Base-by-base conservation (phyloP, 306 rosid genomes). In the Lotus japonicus region DNA sequence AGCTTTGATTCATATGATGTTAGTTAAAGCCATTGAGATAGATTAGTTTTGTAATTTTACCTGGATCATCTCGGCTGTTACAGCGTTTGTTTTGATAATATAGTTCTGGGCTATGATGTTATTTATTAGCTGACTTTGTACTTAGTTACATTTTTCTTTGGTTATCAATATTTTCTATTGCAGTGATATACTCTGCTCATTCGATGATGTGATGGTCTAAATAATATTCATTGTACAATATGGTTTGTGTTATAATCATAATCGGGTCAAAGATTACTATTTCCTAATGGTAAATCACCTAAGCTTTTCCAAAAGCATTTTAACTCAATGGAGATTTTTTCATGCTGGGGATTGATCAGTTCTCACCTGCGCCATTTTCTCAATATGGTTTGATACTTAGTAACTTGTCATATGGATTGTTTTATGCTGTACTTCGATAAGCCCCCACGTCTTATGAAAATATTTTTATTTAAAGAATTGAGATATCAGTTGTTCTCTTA, bases 31-130 rank as follows among this genome's bases (percentile, higher is more conserved):
- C 35, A 13, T 9, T 57, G 80, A 46, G 65, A 41, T 79, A 69
- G 83, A 62, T 38, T 69, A 63, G 73, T 63, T 57, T 74, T 74
- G 69, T 79, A 79, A 41, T 63, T 58, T 53, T 79, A 69, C 64
- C 64, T 33, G 52, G 73, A 62, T 51, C 51, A 39, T 52, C 52
- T 68, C 16, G 35, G 73, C 69, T 63, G 44, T 54, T 73, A 8
- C 38, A 11, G 52, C 72, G 38, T 44, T 10, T 62, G 45, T 53
- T 79, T 79, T 26, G 16, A 39, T 45, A 45, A 61, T 38, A 31
- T 79, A 21, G 68, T 46, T 46, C 11, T 28, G 67, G 54, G 68
- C 36, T 35, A 4, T 53, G 62, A 67, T 52, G 8, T 43, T 16
- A 36, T 69, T 42, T 35, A 21, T 49, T 67, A 9, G 60, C 51